Conservation (phyloP, 805 yeast genomes). For the Lipomyces sp. region DNA sequence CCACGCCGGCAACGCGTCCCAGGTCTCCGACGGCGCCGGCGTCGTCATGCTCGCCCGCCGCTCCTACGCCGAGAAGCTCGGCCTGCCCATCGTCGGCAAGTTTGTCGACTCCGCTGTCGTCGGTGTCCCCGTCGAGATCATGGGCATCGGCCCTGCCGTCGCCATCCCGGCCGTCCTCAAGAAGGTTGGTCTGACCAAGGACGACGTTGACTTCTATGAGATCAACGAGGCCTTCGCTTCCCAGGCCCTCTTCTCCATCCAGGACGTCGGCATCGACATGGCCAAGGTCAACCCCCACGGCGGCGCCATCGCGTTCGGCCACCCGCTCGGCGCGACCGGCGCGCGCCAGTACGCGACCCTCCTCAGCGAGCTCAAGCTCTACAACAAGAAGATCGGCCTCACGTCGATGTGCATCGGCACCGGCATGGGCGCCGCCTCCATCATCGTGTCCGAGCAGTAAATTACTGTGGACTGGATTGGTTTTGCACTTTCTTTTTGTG, state of each 20-base stretch:
- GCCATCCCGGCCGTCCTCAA: slow-evolving; percentile 85
- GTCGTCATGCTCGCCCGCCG: slow-evolving; percentile 82
- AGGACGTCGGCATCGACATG: slow-evolving; percentile 60
- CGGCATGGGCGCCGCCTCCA: slow-evolving; percentile 97
- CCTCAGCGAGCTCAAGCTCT: slow-evolving; percentile 64
- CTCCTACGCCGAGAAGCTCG: slow-evolving; percentile 71
- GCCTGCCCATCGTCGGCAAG: slow-evolving; percentile 72
- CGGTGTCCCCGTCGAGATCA: slow-evolving; percentile 95
- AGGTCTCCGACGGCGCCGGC: slow-evolving; percentile 94
- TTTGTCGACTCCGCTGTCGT: slow-evolving; percentile 74
- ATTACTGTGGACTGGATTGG: too few relatives aligned
- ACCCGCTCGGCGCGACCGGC: slow-evolving; percentile 88
- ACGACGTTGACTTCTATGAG: slow-evolving; percentile 75
- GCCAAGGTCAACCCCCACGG: slow-evolving; percentile 85
- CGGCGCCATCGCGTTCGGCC: slow-evolving; percentile 96
- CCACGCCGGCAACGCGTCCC: slow-evolving; percentile 96
- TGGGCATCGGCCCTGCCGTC: slow-evolving; percentile 97
- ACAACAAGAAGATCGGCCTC: slow-evolving; percentile 77
- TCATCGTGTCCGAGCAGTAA: slow-evolving; percentile 73
- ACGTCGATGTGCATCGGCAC: slow-evolving; percentile 98
- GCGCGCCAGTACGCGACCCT: slow-evolving; percentile 91
- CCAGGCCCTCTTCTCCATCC: slow-evolving; percentile 77
- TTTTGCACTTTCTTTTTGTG: too few relatives aligned
- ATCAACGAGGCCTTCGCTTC: slow-evolving; percentile 92
- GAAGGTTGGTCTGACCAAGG: slow-evolving; percentile 54